Conservation (phyloP, 2,329 filamentous ascomycete genomes). For the Chalaropsis thielavioides region DNA sequence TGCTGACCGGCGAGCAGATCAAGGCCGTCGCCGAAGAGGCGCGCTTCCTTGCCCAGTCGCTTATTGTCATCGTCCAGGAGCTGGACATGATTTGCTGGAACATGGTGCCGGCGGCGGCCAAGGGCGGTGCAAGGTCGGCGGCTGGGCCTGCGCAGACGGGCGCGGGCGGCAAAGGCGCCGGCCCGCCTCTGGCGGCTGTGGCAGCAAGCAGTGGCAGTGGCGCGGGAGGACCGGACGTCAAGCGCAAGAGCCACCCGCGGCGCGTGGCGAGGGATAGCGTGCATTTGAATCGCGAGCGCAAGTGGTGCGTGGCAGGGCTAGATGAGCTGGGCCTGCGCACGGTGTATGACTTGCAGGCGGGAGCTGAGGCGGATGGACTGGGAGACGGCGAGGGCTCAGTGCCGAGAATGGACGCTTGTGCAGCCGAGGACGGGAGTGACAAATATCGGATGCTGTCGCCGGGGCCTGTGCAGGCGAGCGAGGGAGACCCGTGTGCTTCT, state of each 20-base stretch:
- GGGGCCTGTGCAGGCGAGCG: background rate
- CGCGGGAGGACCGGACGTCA: background rate
- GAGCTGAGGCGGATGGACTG: background rate
- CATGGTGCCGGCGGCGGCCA: background rate
- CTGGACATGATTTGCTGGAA: constrained; percentile 13
- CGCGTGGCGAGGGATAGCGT: constrained; percentile 12
- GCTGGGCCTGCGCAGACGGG: background rate
- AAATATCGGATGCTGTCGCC: background rate
- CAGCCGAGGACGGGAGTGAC: background rate
- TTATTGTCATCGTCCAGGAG: constrained; percentile 8
- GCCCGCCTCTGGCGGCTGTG: background rate
- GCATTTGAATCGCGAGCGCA: constrained; percentile 14
- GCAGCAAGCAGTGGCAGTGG: background rate
- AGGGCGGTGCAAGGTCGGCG: background rate
- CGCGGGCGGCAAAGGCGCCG: background rate
- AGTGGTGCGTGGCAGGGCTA: constrained; percentile 8
- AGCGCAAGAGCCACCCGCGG: constrained; percentile 12
- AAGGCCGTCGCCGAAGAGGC: background rate
- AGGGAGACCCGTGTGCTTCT: background rate
- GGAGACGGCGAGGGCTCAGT: background rate
- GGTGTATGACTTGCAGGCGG: constrained; percentile 10
- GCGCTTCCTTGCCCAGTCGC: constrained; percentile 7
- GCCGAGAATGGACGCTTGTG: background rate
- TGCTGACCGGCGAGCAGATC: background rate
- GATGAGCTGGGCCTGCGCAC: constrained; percentile 10